Evolutionary conservation across 2,329 filamentous ascomycete genomes (phyloP).

Genomic region (Trichocomaceae sp.): DNA sequence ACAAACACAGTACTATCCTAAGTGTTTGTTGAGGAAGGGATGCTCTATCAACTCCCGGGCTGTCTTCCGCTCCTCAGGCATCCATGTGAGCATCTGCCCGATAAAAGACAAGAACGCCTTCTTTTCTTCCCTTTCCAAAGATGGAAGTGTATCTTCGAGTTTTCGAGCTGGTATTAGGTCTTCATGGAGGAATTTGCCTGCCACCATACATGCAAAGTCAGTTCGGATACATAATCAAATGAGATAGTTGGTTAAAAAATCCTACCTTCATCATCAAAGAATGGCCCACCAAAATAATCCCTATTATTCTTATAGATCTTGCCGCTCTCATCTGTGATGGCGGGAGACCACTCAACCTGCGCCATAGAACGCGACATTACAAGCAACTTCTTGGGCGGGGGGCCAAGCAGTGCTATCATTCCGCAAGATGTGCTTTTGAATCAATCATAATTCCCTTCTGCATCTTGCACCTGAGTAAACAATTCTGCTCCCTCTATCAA

Average conservation of each 20-base stretch:
- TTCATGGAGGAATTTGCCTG: not conserved
- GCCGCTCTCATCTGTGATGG: constrained; percentile 11
- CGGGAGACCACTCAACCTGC: constrained; percentile 34
- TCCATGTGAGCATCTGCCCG: constrained; percentile 27
- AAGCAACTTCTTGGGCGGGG: constrained; percentile 12
- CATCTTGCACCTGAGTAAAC: constrained; percentile 16
- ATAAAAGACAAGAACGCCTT: constrained; percentile 26
- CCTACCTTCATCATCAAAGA: constrained; percentile 7
- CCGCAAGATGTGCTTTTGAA: constrained; percentile 16
- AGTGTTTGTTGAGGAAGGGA: constrained; percentile 20
- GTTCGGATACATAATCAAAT: not conserved
- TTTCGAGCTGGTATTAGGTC: constrained; percentile 16
- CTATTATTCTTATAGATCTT: constrained; percentile 11
- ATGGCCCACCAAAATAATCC: constrained; percentile 14
- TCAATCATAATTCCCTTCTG: constrained; percentile 13
- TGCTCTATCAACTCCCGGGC: constrained; percentile 28
- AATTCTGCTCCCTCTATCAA: constrained; percentile 18
- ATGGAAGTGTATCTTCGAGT: constrained; percentile 17
- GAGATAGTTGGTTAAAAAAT: not conserved
- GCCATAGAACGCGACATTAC: constrained; percentile 30
- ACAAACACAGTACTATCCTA: constrained; percentile 9
- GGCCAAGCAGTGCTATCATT: constrained; percentile 16
- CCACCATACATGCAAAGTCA: not conserved
- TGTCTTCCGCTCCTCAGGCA: constrained; percentile 27
- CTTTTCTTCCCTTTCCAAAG: constrained; percentile 26